These are phyloP conservation scores for Papiliotrema terrestris DNA, from an alignment of 1,284 basidiomycete species.

Conservation along the genomic window DNA sequence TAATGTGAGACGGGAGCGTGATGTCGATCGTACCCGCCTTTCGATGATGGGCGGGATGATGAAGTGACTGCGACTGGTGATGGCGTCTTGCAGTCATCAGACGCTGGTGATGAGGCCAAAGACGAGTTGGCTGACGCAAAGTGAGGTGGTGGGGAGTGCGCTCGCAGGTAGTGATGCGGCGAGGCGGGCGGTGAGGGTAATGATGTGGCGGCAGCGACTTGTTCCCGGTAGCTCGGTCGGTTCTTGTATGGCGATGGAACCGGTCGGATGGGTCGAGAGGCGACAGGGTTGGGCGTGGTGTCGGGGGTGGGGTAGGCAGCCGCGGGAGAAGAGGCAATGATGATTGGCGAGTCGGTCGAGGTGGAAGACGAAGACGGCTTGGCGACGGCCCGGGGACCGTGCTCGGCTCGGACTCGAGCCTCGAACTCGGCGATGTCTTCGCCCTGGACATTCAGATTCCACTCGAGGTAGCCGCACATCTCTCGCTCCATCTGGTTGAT, in stretches of 20 bases:
- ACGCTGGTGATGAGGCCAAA: constrained; percentile 41
- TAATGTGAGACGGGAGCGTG: background rate
- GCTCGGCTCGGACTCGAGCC: constrained; percentile 32
- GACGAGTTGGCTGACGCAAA: constrained; percentile 41
- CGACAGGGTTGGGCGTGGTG: constrained; percentile 34
- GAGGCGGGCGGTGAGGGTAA: constrained; percentile 35
- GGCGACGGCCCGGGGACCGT: constrained; percentile 31
- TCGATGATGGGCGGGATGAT: constrained; percentile 1
- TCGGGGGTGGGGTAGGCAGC: constrained; percentile 44
- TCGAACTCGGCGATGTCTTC: constrained; percentile 44
- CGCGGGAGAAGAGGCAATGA: constrained; percentile 5
- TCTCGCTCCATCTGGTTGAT: constrained; percentile 96
- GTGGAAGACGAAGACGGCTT: constrained; percentile 18
- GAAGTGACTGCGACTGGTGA: constrained; percentile 36
- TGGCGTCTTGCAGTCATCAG: constrained; percentile 47
- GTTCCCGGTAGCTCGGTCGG: constrained; percentile 17
- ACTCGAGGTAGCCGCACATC: constrained; percentile 88
- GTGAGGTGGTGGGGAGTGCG: constrained; percentile 20
- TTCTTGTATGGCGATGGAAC: constrained; percentile 38
- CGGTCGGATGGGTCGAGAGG: constrained; percentile 32
- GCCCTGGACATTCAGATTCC: constrained; percentile 61
- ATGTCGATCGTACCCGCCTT: background rate
- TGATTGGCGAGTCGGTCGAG: constrained; percentile 4
- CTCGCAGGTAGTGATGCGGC: constrained; percentile 23
- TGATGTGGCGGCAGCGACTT: constrained; percentile 5